Evolutionary conservation across 176 grass and related monocot species (phyloP), one percentile per base, ranked within the genome.

Genomic region (barley (Hordeum vulgare)): DNA sequence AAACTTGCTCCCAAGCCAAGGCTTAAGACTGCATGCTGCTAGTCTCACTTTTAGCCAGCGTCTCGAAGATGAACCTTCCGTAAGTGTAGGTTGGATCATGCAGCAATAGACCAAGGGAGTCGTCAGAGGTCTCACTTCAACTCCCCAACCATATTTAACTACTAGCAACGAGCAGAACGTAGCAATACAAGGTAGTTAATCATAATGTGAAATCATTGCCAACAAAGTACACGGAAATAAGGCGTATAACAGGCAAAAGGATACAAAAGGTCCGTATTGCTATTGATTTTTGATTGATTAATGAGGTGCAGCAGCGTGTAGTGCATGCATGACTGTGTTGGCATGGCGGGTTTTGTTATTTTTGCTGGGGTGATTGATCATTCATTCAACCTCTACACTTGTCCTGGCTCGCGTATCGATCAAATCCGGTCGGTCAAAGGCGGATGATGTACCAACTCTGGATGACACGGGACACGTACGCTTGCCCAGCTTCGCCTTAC

Each of bases 1-100:
- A 28, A 79, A 79, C 60, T 79, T 65, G 39, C 77, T 6, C 61
- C 70, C 42, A 74, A 72, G 39, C 36, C 76, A 44, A 44, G 57
- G 76, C 24, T 44, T 5, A 51, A 18, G 41, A 74, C 25, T 6
- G 69, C 40, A 45, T 44, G 70, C 68, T 71, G 25, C 20, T 40
- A 6, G 35, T 71, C 0, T 11, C 20, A 29, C 25, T 29, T 74
- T 74, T 51, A 49, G 66, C 10, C 0, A 9, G 9, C 15, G 47
- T 4, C 68, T 24, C 5, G 0, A 70, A 41, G 21, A 70, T 25
- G 6, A n/a, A 70, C 39, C 66, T 23, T 71, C 40, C 11, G 67
- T 71, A 14, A 24, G 39, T n/a, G 36, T 40, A 70, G 10, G 35
- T 24, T 24, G 35, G 20, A 13, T 39, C 15, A 20, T 34, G 45